Percentiles rank a stretch among this genome's conserved stretches.
Conservation (phyloP, 306 rosid genomes). For the Prunus fruticosa region DNA sequence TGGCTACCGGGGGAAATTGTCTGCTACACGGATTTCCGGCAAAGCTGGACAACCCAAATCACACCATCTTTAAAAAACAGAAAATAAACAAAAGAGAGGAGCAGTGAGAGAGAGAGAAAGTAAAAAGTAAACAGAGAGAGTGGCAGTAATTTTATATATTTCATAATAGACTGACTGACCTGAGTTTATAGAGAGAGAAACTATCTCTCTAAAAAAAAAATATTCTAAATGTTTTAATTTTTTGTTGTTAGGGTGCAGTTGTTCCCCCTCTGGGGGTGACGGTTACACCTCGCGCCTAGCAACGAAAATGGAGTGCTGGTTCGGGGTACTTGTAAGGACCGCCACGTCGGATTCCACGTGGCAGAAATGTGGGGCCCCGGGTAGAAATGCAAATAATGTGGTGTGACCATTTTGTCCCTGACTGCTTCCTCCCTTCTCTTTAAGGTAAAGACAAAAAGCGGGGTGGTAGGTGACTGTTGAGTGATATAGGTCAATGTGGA, state of each 20-base stretch:
- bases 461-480: neutral
- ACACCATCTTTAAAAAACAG: slow-evolving; percentile 8
- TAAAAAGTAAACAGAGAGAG: slow-evolving; percentile 7
- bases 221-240: neutral
- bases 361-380: slow-evolving; percentile 9
- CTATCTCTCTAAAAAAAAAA: no score
- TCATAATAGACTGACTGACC: slow-evolving; percentile 28
- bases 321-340: neutral
- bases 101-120: neutral
- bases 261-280: slow-evolving; percentile 33
- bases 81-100: neutral
- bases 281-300: slow-evolving; percentile 40
- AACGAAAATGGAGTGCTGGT: neutral
- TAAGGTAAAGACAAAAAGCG: neutral
- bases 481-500: slow-evolving; percentile 34
- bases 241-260: slow-evolving; percentile 25
- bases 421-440: no score
- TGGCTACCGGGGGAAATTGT: slow-evolving; percentile 32
- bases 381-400: neutral
- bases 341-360: slow-evolving; percentile 44
- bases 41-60: slow-evolving; percentile 23
- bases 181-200: slow-evolving; percentile 24
- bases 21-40: slow-evolving; percentile 43
- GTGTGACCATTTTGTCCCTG: slow-evolving; percentile 17
- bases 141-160: slow-evolving; percentile 5